These are phyloP conservation scores for Oenanthe javanica DNA, from an alignment of 140 eudicot genomes.

Conservation along the genomic window DNA sequence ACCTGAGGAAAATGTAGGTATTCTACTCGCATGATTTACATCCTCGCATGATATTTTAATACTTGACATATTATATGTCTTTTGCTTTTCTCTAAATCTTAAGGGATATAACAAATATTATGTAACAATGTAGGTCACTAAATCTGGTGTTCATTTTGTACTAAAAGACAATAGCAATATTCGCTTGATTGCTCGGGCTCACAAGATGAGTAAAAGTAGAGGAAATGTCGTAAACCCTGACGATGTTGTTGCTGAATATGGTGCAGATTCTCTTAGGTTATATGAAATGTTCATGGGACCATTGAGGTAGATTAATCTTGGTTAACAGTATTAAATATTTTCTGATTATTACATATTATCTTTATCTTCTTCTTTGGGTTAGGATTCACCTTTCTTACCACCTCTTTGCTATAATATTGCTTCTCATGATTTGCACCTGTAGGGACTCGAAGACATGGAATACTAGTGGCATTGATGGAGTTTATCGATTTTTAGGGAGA, in stretches of 20 bases:
- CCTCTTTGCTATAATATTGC: conserved; percentile 3
- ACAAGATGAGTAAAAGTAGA: conserved; percentile 98
- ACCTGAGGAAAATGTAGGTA: conserved; percentile 62
- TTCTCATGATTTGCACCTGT: conserved; percentile 5
- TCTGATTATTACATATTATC: neutral
- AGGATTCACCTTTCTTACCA: neutral
- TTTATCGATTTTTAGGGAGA: conserved; percentile 83
- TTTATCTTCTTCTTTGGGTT: neutral
- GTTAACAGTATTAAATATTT: neutral
- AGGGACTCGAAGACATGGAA: conserved; percentile 99
- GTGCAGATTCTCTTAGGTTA: conserved; percentile 94
- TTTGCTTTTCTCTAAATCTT: neutral
- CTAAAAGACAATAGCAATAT: conserved; percentile 66
- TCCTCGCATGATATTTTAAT: conserved; percentile 3
- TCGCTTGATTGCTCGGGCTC: conserved; percentile 73
- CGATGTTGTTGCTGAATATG: conserved; percentile 79
- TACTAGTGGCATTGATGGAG: conserved; percentile 97
- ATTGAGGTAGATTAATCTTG: conserved; percentile 45
- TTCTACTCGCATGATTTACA: neutral
- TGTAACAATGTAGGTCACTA: conserved; percentile 53
- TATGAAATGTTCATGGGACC: conserved; percentile 99
- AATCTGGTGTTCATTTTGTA: conserved; percentile 74
- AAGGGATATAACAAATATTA: neutral
- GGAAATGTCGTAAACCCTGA: conserved; percentile 96
- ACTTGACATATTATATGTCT: neutral